Conservation (phyloP, 305 asterid genomes). For the Rubia tinctorum region DNA sequence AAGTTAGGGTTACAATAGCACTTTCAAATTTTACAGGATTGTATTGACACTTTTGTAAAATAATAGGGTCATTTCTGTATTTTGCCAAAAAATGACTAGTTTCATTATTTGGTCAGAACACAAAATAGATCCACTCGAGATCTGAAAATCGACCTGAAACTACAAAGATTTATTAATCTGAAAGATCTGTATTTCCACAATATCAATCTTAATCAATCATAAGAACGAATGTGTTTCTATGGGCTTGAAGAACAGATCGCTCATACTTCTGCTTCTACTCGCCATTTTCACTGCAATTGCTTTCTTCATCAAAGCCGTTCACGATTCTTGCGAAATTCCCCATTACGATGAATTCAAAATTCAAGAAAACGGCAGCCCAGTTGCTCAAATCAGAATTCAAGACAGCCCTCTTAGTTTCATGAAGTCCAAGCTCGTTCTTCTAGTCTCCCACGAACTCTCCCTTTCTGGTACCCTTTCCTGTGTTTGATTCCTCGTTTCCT, state of each 20-base stretch:
- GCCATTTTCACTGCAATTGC: conserved; percentile 43
- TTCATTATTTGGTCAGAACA: too few species aligned
- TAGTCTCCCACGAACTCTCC: conserved; percentile 96
- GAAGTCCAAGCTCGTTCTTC: conserved; percentile 78
- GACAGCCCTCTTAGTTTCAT: conserved; percentile 74
- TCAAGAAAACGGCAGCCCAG: conserved; percentile 10
- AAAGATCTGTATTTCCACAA: not conserved
- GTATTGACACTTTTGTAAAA: too few species aligned
- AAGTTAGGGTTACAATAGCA: too few species aligned
- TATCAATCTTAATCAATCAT: not conserved
- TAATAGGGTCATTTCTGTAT: too few species aligned
- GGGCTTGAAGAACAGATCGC: conserved; percentile 21
- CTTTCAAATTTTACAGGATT: too few species aligned
- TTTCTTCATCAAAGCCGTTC: conserved; percentile 64
- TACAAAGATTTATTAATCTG: too few species aligned
- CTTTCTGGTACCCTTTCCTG: conserved; percentile 64
- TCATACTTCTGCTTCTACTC: conserved; percentile 12
- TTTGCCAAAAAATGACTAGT: too few species aligned
- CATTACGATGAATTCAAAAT: conserved; percentile 17
- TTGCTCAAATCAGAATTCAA: conserved; percentile 8
- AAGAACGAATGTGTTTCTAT: conserved; percentile 4
- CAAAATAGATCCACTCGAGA: too few species aligned
- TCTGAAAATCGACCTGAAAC: too few species aligned
- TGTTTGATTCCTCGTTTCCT: not conserved
- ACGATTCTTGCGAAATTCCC: conserved; percentile 48